Evolutionary conservation across 495 filamentous ascomycete species (phyloP).

Genomic region (Aspergillus sclerotioniger): DNA sequence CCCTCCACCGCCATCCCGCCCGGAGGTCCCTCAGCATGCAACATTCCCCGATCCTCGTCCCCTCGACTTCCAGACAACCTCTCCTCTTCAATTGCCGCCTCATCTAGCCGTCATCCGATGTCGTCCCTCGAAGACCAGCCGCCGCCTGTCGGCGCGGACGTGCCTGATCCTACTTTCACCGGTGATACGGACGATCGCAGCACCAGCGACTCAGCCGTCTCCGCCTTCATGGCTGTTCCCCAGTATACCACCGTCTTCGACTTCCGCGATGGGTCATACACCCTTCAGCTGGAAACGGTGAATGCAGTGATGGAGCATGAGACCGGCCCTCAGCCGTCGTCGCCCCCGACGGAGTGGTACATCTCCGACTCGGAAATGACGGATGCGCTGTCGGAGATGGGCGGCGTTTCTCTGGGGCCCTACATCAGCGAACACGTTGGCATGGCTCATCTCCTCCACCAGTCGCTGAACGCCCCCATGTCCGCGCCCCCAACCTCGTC

Average conservation of each 20-base stretch:
- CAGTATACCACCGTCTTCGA: slow-evolving; percentile 29
- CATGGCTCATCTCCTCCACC: slow-evolving; percentile 23
- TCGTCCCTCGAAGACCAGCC: slow-evolving; percentile 3
- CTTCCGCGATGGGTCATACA: slow-evolving; percentile 18
- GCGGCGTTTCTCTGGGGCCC: slow-evolving; percentile 21
- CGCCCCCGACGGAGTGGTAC: slow-evolving; percentile 17
- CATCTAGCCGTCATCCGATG: slow-evolving; percentile 4
- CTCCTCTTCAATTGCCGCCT: slow-evolving; percentile 8
- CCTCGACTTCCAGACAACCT: slow-evolving; percentile 11
- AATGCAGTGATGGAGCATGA: slow-evolving; percentile 27
- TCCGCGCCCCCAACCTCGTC: slow-evolving; percentile 18
- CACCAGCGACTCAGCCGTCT: slow-evolving; percentile 14
- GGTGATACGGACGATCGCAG: background rate
- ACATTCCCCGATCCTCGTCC: slow-evolving; percentile 8
- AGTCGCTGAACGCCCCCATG: slow-evolving; percentile 18
- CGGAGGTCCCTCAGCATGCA: slow-evolving; percentile 15
- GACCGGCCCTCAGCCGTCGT: slow-evolving; percentile 6
- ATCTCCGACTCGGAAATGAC: slow-evolving; percentile 26
- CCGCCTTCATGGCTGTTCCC: slow-evolving; percentile 37
- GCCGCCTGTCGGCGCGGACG: slow-evolving; percentile 2
- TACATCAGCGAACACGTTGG: slow-evolving; percentile 19
- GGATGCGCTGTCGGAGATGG: slow-evolving; percentile 23
- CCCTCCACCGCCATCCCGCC: slow-evolving; percentile 12
- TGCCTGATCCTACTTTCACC: background rate
- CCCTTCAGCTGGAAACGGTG: slow-evolving; percentile 29